Base-by-base conservation (phyloP, 129 eudicot species). In the Sambucus nigra region DNA sequence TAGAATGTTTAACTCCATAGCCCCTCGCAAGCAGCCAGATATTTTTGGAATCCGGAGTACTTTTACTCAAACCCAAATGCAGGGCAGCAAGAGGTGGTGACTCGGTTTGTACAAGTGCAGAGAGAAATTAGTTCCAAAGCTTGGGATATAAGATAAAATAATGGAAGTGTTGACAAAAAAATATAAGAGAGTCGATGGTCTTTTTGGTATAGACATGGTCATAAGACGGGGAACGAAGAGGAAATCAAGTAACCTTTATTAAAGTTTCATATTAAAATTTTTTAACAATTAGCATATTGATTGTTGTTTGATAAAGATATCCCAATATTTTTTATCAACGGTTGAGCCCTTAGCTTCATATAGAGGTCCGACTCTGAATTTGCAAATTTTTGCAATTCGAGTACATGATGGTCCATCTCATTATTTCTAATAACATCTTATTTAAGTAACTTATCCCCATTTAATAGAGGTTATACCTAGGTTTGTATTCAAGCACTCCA, bases 1-100 rank as follows among this genome's bases (percentile, higher is more conserved):
- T 70, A 60, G 61, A n/a, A 62, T 47, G 29, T 22, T 20, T 53
- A 61, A 48, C 55, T 61, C 2, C 51, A 54, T 46, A 31, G 10
- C 16, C 42, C 50, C 29, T 8, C 47, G 51, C 55, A 60, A 7
- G 28, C 26, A 2, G 55, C 27, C 7, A 22, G 50, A 10, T 17
- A 45, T 24, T 63, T 23, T 23, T 56, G 54, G 23, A 70, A 56
- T 40, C 40, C 42, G 18, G 32, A 50, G 12, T 50, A 1, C 12
- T 50, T 3, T 2, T 50, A 50, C 24, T 11, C 55, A 10, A 50
- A 50, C 25, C 0, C 1, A 7, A 4, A 50, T 12, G 14, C 12
- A 0, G 55, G 23, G n/a, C 5, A 24, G 1, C 28, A 49, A 20
- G 55, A 13, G 13, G 55, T 20, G 31, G 55, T 49, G 32, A 0